Evolutionary conservation across 1,284 basidiomycete species (phyloP), one percentile per base, ranked within the genome.

Genomic region (Sparassis latifolia): DNA sequence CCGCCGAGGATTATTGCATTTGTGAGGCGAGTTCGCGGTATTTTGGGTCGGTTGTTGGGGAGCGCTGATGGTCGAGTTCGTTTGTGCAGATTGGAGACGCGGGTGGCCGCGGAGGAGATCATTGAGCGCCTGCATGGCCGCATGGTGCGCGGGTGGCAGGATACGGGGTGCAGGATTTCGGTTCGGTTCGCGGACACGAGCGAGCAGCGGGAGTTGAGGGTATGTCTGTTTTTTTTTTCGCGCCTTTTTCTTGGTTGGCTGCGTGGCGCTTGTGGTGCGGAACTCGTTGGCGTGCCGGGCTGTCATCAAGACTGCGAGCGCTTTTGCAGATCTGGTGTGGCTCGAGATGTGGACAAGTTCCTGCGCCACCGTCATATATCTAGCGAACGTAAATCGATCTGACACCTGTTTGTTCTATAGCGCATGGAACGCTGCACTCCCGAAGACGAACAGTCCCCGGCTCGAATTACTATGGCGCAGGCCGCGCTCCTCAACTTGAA

Each of bases 1-100:
- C 86, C 85, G 2, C 85, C 86, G 6, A 72, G 84, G 51, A 84
- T 86, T 54, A 87, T 88, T 51, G 85, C 85, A 0, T 88, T 87
- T 58, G 83, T 88, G 38, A 72, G 85, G 85, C 85, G 55, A 29
- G 75, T 44, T 20, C 29, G 20, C 33, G 1, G 10, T 9, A 32
- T 46, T 20, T 20, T 20, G 20, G 20, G 20, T 20, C 20, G 20
- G 20, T 20, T 20, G 31, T 46, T n/a, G 20, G 20, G 5, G 32
- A 3, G 33, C 10, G 27, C 44, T 46, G 44, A 46, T 33, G 31
- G 9, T 30, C 29, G 10, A 32, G 32, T 9, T 37, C 37, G 52
- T n/a, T 9, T 20, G 9, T 31, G 4, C 54, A 88, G 86, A 48
- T 69, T 89, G 35, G 85, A 88, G 55, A 80, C 73, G 32, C 80